A percentile compares a stretch with the other conserved stretches of the same genome.
Conservation (phyloP, 495 filamentous ascomycete species). For the Astrocystis sublimbata region DNA sequence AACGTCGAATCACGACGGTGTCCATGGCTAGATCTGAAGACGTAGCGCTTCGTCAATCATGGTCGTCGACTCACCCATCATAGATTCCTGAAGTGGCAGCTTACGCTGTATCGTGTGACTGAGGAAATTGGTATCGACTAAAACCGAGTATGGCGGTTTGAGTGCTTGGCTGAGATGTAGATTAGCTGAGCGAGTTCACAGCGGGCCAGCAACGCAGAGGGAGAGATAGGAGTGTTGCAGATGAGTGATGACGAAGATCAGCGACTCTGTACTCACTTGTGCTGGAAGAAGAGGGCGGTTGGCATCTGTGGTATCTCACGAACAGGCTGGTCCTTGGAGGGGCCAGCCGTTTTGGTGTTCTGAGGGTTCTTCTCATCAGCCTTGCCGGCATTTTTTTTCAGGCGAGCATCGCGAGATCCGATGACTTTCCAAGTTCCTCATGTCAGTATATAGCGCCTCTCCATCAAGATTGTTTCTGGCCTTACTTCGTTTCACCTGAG, state of each 20-base stretch:
- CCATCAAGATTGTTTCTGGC: neutral
- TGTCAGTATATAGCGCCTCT: constrained; percentile 4
- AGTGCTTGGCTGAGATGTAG: constrained; percentile 59
- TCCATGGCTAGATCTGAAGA: neutral
- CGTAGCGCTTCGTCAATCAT: neutral
- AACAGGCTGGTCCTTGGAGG: constrained; percentile 47
- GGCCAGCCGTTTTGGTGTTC: constrained; percentile 49
- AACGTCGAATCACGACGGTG: neutral
- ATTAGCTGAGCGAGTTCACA: neutral
- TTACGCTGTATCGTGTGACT: constrained; percentile 89
- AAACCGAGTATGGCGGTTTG: constrained; percentile 81
- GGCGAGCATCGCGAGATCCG: constrained; percentile 61
- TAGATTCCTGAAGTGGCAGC: constrained; percentile 77
- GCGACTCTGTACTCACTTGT: constrained; percentile 55
- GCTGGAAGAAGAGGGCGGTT: constrained; percentile 89
- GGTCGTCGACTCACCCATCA: constrained; percentile 43
- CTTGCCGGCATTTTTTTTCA: constrained; percentile 57
- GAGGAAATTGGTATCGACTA: constrained; percentile 93
- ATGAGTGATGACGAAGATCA: neutral
- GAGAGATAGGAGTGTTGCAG: neutral
- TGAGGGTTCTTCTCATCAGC: constrained; percentile 56
- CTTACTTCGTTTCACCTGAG: constrained; percentile 20
- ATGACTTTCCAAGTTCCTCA: constrained; percentile 39
- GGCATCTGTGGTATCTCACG: constrained; percentile 78
- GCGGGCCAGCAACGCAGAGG: neutral